phyloP scores from a whole-genome alignment of 2,329 filamentous ascomycete genomes.

The Xylariaceae sp. region DNA sequence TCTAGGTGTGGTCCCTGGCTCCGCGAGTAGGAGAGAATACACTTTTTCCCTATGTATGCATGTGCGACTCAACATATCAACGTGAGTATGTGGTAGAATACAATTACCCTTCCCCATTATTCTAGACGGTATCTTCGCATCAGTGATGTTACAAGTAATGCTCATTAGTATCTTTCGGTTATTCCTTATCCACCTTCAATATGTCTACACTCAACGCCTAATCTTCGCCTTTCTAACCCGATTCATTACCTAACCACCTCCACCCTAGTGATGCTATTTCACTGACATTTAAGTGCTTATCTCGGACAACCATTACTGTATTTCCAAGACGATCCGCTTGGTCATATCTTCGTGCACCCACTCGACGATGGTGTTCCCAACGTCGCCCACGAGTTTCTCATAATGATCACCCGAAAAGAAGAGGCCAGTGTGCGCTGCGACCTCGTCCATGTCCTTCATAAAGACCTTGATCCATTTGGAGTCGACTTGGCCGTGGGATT shows the following conservation, averaged over 20 bases:
- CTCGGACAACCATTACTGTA: constrained; percentile 24
- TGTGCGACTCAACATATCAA: too few relatives aligned
- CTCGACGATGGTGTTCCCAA: constrained; percentile 67
- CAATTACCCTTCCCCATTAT: too few relatives aligned
- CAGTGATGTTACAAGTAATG: too few relatives aligned
- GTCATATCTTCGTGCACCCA: constrained; percentile 72
- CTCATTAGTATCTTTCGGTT: too few relatives aligned
- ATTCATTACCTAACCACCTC: not conserved
- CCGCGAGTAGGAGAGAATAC: too few relatives aligned
- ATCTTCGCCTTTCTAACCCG: too few relatives aligned
- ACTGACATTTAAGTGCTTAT: not conserved
- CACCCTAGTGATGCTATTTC: not conserved
- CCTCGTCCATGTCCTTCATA: constrained; percentile 85
- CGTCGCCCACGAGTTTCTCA: constrained; percentile 76
- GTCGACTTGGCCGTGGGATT: constrained; percentile 63
- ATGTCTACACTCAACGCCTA: too few relatives aligned
- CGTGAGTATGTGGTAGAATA: too few relatives aligned
- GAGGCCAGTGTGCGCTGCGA: constrained; percentile 81
- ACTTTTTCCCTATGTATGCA: too few relatives aligned
- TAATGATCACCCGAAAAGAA: constrained; percentile 79
- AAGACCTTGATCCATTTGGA: constrained; percentile 77
- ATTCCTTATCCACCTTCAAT: too few relatives aligned
- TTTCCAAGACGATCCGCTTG: constrained; percentile 47
- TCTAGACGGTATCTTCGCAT: too few relatives aligned
- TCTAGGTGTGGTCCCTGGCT: too few relatives aligned